Evolutionary conservation across 164 flowering plant genomes (phyloP).

Genomic region (Dillenia turbinata): DNA sequence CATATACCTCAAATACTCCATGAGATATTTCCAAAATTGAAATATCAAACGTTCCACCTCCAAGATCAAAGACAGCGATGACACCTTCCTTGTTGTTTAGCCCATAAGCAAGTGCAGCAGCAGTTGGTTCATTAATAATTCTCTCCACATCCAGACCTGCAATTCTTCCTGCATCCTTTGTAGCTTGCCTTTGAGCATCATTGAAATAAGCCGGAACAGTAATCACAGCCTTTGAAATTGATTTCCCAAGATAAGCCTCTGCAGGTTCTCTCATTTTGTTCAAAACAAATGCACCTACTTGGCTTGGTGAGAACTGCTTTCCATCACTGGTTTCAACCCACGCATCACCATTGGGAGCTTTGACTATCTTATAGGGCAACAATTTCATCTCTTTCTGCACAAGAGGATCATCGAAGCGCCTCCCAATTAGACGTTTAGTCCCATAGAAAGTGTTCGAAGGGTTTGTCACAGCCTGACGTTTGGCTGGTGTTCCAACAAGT

Average conservation of each 20-base stretch:
- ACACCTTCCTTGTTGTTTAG: slow-evolving; percentile 66
- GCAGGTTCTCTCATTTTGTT: slow-evolving; percentile 81
- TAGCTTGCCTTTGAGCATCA: slow-evolving; percentile 76
- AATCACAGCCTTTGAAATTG: slow-evolving; percentile 54
- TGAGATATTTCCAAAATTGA: slow-evolving; percentile 65
- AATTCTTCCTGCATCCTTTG: slow-evolving; percentile 73
- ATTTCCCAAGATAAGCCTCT: slow-evolving; percentile 56
- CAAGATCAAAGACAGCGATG: slow-evolving; percentile 71
- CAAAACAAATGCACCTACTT: slow-evolving; percentile 64
- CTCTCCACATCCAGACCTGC: slow-evolving; percentile 69
- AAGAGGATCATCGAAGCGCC: slow-evolving; percentile 59
- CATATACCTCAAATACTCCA: slow-evolving; percentile 64
- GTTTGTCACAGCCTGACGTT: slow-evolving; percentile 71
- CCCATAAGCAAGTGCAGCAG: slow-evolving; percentile 75
- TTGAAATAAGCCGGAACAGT: slow-evolving; percentile 77
- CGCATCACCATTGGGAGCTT: slow-evolving; percentile 73
- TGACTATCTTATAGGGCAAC: slow-evolving; percentile 70
- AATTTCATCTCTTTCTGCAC: slow-evolving; percentile 74
- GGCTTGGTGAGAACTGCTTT: slow-evolving; percentile 64
- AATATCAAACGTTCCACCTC: slow-evolving; percentile 81
- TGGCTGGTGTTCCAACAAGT: slow-evolving; percentile 64
- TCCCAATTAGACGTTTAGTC: slow-evolving; percentile 61
- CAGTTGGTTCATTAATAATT: slow-evolving; percentile 78
- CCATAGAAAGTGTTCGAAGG: slow-evolving; percentile 61
- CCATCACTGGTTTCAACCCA: slow-evolving; percentile 66